Base-by-base conservation (phyloP, 179 eudicot species). In the Silene noctiflora region DNA sequence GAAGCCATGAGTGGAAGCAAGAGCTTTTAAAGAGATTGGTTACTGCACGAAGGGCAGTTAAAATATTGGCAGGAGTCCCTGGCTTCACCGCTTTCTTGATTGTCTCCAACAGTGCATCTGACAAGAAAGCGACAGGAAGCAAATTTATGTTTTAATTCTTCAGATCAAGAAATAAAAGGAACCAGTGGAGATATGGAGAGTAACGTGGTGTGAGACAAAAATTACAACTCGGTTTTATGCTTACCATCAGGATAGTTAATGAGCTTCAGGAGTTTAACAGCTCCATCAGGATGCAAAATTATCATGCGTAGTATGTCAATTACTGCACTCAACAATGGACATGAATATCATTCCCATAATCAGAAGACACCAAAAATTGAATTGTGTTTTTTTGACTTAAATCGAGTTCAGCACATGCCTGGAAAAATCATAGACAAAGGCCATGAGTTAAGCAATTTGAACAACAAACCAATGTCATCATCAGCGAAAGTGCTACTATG, bases 261-360 rank as follows among this genome's bases (percentile, higher is more conserved):
- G 81, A 74, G 87, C 79, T 85, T 90, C 77, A 84, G 80, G 74
- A 96, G 85, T 83, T 86, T 82, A 68, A 81, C 79, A 71, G 94
- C 92, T 70, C 99, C 99, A 77, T 93, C 98, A 13, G 99, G 96
- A 82, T 96, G 99, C 81, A 96, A 85, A 62, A 91, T 83, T 48
- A 87, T 80, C 98, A 93, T 89, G 82, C 99, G 91, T 84, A 89
- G 20, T 25, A 96, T 81, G 83, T 96, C 99, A 81, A 96, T 86
- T 72, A 83, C 99, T 96, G 97, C 89, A 75, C 11, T 69, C 33
- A 22, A 64, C 4, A 22, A 69, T 64, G 20, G 46, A 68, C 53
- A 21, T 33, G 25, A 64, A 12, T 24, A 61, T 20, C 20, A 48
- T 39, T 39, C 16, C 33, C 24, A n/a, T n/a, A 71, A 56, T 13